phyloP scores from a whole-genome alignment of 495 filamentous ascomycete species.

The Lophiostoma macrostomum region DNA sequence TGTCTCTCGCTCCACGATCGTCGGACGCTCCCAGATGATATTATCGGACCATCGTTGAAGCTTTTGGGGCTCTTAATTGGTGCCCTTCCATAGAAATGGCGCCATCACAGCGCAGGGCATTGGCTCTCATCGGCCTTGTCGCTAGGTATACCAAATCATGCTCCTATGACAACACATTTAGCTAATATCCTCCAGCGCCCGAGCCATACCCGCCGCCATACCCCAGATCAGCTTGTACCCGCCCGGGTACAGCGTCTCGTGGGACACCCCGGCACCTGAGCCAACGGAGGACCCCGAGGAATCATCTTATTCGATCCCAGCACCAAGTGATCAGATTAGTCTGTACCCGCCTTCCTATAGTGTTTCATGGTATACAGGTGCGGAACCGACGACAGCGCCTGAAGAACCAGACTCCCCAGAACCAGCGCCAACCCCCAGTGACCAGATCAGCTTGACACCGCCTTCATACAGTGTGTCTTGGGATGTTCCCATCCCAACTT shows the following conservation, averaged over 20 bases:
- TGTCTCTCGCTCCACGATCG: background rate
- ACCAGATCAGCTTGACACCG: background rate
- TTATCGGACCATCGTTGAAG: slow-evolving; percentile 4
- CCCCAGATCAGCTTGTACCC: background rate
- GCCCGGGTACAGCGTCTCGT: slow-evolving; percentile 2
- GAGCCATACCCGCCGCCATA: background rate
- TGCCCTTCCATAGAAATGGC: slow-evolving; percentile 8
- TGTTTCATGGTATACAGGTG: background rate
- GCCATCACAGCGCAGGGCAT: slow-evolving; percentile 8
- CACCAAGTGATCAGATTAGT: background rate
- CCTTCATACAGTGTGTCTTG: background rate
- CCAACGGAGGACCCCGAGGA: slow-evolving; percentile 1
- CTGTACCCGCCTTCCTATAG: background rate
- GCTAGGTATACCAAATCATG: slow-evolving; percentile 2
- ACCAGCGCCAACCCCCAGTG: background rate
- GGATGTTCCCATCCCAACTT: background rate
- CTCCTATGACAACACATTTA: background rate
- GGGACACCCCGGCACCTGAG: slow-evolving; percentile 7
- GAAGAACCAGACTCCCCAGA: background rate
- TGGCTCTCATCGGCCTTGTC: slow-evolving; percentile 18
- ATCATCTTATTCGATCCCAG: background rate
- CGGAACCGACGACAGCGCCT: background rate
- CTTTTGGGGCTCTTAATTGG: too few species aligned
- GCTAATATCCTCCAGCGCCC: slow-evolving; percentile 6
- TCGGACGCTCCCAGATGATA: too few species aligned